phyloP scores from a whole-genome alignment of 179 eudicot species.

The Vitellaria paradoxa region DNA sequence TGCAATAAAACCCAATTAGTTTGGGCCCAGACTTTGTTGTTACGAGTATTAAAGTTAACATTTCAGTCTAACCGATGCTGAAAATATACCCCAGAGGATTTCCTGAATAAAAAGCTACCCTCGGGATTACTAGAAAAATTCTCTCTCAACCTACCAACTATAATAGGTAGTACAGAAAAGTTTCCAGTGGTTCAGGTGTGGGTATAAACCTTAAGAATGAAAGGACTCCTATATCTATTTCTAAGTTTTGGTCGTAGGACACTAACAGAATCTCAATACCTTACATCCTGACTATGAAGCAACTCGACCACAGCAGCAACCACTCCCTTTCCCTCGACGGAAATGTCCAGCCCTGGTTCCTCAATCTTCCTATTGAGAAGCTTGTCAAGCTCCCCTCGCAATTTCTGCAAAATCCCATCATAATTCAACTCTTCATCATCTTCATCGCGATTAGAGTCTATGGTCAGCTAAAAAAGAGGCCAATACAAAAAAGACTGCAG shows the following conservation, averaged over 20 bases:
- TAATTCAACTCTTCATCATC: neutral
- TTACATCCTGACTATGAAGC: constrained; percentile 57
- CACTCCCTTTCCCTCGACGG: constrained; percentile 77
- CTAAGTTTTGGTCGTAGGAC: neutral
- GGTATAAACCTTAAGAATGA: neutral
- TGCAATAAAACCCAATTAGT: too few relatives aligned
- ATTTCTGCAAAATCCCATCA: constrained; percentile 52
- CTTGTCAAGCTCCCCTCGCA: constrained; percentile 91
- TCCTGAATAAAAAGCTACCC: too few relatives aligned
- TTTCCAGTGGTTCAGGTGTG: too few relatives aligned
- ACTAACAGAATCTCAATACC: constrained; percentile 19
- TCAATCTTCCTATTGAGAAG: constrained; percentile 81
- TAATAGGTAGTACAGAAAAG: neutral
- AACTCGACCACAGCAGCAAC: constrained; percentile 89
- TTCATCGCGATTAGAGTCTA: neutral
- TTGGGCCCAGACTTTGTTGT: too few relatives aligned
- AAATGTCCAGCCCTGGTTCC: constrained; percentile 77
- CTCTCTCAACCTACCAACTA: neutral
- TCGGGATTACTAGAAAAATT: neutral
- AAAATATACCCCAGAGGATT: neutral
- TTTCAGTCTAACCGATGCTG: neutral
- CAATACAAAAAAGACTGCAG: neutral
- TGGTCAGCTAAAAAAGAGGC: neutral
- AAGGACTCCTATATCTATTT: neutral
- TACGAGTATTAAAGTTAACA: neutral